Evolutionary conservation across 176 grass and related monocot genomes (phyloP), one percentile per base, ranked within the genome.

Genomic region (Rhynchospora breviuscula): DNA sequence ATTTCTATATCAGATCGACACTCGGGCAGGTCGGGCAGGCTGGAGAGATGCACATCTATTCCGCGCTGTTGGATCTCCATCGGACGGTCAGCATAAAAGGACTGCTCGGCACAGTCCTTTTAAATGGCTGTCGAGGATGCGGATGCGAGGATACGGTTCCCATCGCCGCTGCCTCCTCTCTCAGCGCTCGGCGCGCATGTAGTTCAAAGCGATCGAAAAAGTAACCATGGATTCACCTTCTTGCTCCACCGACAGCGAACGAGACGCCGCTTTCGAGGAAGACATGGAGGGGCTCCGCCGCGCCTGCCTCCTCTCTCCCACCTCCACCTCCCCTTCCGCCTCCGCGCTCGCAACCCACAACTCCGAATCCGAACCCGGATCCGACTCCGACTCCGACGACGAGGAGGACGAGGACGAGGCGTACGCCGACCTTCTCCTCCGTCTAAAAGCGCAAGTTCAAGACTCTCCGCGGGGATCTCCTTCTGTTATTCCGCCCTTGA

Each of bases 261-360:
- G 80, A 25, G 92, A 94, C 48, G 88, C 77, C 7, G 87, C 62
- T 61, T 82, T 97, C 17, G 80, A 81, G 54, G 84, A 91, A 64
- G 95, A 97, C 83, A 64, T 97, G 40, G 92, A 91, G 60, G 89
- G 81, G 45, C 81, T 97, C 54, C 84, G 92, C 40, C 86, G 84
- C 19, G 91, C 92, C 62, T 94, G 95, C 92, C 61, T 84, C 85
- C 73, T 63, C 17, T 48, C 90, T 12, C 84, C 79, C 80, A 94
- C 66, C 85, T 79, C 67, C 78, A 26, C 74, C 52, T 61, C 80
- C 40, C 81, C 59, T 76, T 69, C 81, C 58, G 45, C 58, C 10
- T 63, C 15, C 22, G 80, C 82, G 35, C 35, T 40, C 35, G 35
- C 35, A 40, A 40, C 35, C 35, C 35, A 40, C 18, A 61, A 35